Evolutionary conservation across 106 monocot genomes (phyloP).

Genomic region (Hemerocallis citrina): DNA sequence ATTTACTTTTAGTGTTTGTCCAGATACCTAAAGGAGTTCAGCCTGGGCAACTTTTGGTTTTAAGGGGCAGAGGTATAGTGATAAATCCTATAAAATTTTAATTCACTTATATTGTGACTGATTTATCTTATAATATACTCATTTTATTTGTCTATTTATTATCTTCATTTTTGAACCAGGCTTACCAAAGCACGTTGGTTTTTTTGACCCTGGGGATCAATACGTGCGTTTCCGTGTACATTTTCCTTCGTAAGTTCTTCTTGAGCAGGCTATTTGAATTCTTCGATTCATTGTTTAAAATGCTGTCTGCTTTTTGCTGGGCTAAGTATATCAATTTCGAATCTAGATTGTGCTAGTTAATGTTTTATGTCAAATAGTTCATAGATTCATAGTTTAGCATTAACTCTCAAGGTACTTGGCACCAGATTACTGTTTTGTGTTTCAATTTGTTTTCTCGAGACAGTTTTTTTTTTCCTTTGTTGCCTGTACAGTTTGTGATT

Average conservation of each 20-base stretch:
- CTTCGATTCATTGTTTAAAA: background rate
- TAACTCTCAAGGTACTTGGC: no score
- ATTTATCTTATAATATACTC: background rate
- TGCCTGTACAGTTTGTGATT: no score
- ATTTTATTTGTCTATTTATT: background rate
- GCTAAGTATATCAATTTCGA: background rate
- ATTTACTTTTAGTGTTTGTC: constrained; percentile 6
- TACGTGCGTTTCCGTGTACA: constrained; percentile 69
- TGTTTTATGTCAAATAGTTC: background rate
- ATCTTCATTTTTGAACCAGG: constrained; percentile 49
- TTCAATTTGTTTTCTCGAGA: no score
- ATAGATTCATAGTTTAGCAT: no score
- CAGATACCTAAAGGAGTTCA: constrained; percentile 92
- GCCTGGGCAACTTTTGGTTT: constrained; percentile 49
- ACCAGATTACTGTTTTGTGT: no score
- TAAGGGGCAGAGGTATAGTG: constrained; percentile 67
- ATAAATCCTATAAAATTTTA: background rate
- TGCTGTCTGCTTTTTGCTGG: background rate
- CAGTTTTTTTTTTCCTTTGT: no score
- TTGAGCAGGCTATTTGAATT: background rate
- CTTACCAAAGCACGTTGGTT: constrained; percentile 57
- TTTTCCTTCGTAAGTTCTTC: constrained; percentile 64
- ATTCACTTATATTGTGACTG: no score
- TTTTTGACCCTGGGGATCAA: constrained; percentile 65
- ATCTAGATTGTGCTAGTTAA: background rate